Conservation (phyloP, 2,329 filamentous ascomycete genomes). For the Fusarium sp. region DNA sequence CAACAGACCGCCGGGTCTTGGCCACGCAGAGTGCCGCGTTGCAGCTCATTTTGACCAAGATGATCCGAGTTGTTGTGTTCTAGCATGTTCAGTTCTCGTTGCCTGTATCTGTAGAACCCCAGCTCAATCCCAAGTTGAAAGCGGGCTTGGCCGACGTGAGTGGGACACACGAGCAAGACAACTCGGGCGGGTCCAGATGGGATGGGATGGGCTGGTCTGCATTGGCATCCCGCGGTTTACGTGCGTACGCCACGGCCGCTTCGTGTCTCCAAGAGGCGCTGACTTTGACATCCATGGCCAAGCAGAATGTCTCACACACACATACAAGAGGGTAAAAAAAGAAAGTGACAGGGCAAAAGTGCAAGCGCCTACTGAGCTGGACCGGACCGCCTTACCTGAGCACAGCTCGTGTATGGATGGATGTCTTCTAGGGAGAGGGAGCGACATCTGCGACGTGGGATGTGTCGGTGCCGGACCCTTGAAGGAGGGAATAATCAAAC, state of each 20-base stretch:
- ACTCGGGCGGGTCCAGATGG: slow-evolving; percentile 7
- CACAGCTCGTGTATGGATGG: background rate
- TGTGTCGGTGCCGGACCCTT: background rate
- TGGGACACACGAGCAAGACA: slow-evolving; percentile 8
- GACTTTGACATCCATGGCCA: slow-evolving; percentile 5
- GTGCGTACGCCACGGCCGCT: slow-evolving; percentile 26
- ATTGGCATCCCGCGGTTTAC: slow-evolving; percentile 17
- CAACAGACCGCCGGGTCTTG: slow-evolving; percentile 29
- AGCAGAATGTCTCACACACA: background rate
- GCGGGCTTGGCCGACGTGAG: slow-evolving; percentile 22
- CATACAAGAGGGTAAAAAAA: background rate
- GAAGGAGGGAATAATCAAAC: slow-evolving; percentile 16
- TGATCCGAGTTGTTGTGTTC: background rate
- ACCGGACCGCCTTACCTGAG: slow-evolving; percentile 18
- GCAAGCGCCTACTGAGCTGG: slow-evolving; percentile 5
- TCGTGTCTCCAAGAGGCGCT: slow-evolving; percentile 23
- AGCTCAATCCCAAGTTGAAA: background rate
- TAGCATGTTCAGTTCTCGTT: background rate
- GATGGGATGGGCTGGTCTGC: background rate
- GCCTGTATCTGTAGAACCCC: background rate
- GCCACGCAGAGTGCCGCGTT: slow-evolving; percentile 3
- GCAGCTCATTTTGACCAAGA: background rate
- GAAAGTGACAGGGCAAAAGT: background rate
- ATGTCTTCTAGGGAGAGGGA: background rate
- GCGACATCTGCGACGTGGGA: background rate